Percentiles rank a stretch among this genome's conserved stretches.
These are phyloP conservation scores for Starmera caribaea DNA, from an alignment of 805 yeast genomes.

Conservation along the genomic window DNA sequence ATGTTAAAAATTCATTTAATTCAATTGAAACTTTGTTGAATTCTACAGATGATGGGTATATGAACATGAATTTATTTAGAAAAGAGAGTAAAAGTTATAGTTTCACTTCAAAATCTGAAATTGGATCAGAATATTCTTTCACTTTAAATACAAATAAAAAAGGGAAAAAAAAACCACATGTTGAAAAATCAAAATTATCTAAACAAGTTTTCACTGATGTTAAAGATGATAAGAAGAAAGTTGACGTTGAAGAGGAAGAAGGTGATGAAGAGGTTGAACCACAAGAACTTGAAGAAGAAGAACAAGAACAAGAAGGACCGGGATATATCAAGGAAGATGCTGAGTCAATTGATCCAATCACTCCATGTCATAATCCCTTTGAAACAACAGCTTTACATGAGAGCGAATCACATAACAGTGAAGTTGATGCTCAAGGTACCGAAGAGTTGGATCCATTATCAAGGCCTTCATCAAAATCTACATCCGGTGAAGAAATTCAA, in stretches of 20 bases:
- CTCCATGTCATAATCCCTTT: conserved; percentile 4
- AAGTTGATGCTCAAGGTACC: conserved; percentile 7
- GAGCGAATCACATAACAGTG: too few relatives aligned
- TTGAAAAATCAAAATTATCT: conserved; percentile 17
- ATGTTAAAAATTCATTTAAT: conserved; percentile 25
- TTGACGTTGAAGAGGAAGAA: conserved; percentile 2
- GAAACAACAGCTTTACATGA: neutral
- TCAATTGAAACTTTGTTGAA: conserved; percentile 47
- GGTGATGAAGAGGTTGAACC: conserved; percentile 3
- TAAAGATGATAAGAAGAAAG: conserved; percentile 4
- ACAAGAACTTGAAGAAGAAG: neutral
- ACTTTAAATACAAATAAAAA: conserved; percentile 7
- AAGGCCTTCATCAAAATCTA: conserved; percentile 4
- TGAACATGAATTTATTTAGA: conserved; percentile 45
- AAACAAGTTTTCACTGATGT: conserved; percentile 6
- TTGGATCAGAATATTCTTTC: conserved; percentile 1
- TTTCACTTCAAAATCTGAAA: neutral
- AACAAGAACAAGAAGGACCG: too few relatives aligned
- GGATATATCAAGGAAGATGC: too few relatives aligned
- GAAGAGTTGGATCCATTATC: conserved; percentile 7
- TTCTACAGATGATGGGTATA: conserved; percentile 56
- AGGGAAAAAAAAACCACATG: conserved; percentile 5
- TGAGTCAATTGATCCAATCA: conserved; percentile 6
- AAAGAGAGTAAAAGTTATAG: conserved; percentile 29
- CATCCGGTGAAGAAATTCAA: conserved; percentile 8